These are phyloP conservation scores for Xerophyta viscosa DNA, from an alignment of 106 monocot genomes.

Conservation along the genomic window DNA sequence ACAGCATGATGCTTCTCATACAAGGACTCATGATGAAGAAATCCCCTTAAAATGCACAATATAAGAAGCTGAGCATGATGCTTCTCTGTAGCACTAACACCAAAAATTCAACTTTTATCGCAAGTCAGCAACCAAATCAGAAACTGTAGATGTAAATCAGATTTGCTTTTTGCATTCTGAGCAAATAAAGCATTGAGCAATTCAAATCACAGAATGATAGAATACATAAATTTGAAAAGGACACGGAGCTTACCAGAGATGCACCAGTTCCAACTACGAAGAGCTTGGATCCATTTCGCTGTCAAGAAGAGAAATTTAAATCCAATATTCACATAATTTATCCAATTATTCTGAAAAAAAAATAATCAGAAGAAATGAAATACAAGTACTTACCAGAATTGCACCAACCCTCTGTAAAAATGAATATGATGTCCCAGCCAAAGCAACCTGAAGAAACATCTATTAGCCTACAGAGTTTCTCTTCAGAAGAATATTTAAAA, in stretches of 20 bases:
- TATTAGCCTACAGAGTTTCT: not conserved
- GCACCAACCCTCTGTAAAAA: slow-evolving; percentile 71
- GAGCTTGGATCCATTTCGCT: slow-evolving; percentile 73
- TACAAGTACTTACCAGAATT: slow-evolving; percentile 35
- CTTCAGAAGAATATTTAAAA: not conserved
- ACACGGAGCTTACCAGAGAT: slow-evolving; percentile 50
- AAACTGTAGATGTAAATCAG: no score
- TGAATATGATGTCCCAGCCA: slow-evolving; percentile 66
- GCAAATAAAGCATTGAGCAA: no score
- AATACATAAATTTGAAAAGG: not conserved
- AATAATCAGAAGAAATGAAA: not conserved
- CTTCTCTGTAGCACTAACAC: no score
- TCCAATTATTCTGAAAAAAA: not conserved
- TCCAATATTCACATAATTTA: no score
- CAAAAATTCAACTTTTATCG: no score
- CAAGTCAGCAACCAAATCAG: no score
- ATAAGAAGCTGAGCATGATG: no score
- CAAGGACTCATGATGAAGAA: no score
- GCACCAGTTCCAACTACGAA: slow-evolving; percentile 66
- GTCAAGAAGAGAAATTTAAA: slow-evolving; percentile 10
- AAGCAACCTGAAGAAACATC: slow-evolving; percentile 46
- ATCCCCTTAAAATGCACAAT: no score
- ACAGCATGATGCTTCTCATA: no score
- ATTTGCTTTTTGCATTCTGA: no score
- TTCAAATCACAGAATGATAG: not conserved